Evolutionary conservation across 805 yeast genomes (phyloP).

Genomic region (Saturnispora sekii): DNA sequence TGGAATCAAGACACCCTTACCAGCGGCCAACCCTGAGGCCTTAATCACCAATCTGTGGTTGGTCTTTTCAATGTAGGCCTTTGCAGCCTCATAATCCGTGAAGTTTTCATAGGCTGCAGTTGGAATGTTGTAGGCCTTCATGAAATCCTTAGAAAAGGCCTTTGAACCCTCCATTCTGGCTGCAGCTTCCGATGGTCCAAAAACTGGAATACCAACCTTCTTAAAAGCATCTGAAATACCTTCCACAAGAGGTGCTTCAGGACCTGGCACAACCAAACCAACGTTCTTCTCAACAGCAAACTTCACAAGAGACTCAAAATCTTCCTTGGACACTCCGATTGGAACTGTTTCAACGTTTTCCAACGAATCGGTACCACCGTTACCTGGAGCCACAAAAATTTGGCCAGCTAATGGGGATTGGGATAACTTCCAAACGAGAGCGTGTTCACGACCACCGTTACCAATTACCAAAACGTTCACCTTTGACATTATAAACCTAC

Average conservation of each 20-base stretch:
- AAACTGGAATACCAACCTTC: constrained; percentile 85
- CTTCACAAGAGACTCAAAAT: constrained; percentile 58
- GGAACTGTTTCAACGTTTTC: constrained; percentile 60
- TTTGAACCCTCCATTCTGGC: constrained; percentile 96
- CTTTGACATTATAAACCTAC: constrained; percentile 8
- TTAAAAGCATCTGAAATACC: constrained; percentile 71
- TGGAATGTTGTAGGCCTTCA: constrained; percentile 87
- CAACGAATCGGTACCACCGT: constrained; percentile 75
- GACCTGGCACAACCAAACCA: constrained; percentile 86
- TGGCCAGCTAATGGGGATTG: constrained; percentile 64
- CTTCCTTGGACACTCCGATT: constrained; percentile 53
- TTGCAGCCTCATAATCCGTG: constrained; percentile 66
- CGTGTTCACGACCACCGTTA: constrained; percentile 99
- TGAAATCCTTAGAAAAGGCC: constrained; percentile 86
- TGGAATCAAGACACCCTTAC: constrained; percentile 96
- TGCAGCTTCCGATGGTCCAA: constrained; percentile 90
- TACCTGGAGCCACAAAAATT: constrained; percentile 92
- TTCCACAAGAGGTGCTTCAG: constrained; percentile 97
- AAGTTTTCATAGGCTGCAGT: constrained; percentile 88
- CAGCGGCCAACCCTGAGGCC: constrained; percentile 98
- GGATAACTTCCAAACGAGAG: constrained; percentile 81
- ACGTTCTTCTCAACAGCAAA: constrained; percentile 65
- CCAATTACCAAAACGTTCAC: constrained; percentile 76
- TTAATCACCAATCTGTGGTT: constrained; percentile 80
- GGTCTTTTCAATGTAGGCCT: constrained; percentile 51